phyloP scores from a whole-genome alignment of 805 yeast genomes.

The Yamadazyma kitorensis region DNA sequence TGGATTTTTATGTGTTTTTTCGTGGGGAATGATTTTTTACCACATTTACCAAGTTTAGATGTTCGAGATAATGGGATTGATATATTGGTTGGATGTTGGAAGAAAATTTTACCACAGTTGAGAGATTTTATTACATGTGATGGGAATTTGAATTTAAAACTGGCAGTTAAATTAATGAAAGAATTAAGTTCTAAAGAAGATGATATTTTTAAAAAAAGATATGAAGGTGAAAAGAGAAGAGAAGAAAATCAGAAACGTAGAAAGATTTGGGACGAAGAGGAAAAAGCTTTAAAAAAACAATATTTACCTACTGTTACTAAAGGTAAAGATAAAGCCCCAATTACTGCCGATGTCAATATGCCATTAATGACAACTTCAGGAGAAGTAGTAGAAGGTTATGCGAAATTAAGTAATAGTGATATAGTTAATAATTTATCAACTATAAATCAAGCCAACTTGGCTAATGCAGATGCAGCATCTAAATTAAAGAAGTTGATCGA shows the following conservation, averaged over 20 bases:
- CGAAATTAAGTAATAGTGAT: conserved; percentile 66
- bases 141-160: conserved; percentile 72
- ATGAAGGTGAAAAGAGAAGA: conserved; percentile 66
- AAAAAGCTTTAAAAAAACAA: conserved; percentile 41
- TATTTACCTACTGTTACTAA: conserved; percentile 55
- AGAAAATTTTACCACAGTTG: conserved; percentile 60
- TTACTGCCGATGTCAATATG: conserved; percentile 63
- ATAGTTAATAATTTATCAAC: conserved; percentile 61
- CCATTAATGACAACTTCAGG: conserved; percentile 79
- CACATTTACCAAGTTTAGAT: conserved; percentile 91
- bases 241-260: conserved; percentile 64
- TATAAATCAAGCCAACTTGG: conserved; percentile 67
- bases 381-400: conserved; percentile 60
- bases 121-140: conserved; percentile 85
- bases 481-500: conserved; percentile 43
- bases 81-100: conserved; percentile 79
- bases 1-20: conserved; percentile 99
- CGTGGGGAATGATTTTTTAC: conserved; percentile 97
- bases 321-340: conserved; percentile 76
- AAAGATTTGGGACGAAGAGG: conserved; percentile 46
- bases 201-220: conserved; percentile 67
- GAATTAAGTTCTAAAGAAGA: conserved; percentile 73
- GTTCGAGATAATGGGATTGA: conserved; percentile 95
- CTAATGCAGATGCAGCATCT: conserved; percentile 68
- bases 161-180: conserved; percentile 69